Evolutionary conservation across 2,329 filamentous ascomycete species (phyloP).

Genomic region (Talaromyces sp.): DNA sequence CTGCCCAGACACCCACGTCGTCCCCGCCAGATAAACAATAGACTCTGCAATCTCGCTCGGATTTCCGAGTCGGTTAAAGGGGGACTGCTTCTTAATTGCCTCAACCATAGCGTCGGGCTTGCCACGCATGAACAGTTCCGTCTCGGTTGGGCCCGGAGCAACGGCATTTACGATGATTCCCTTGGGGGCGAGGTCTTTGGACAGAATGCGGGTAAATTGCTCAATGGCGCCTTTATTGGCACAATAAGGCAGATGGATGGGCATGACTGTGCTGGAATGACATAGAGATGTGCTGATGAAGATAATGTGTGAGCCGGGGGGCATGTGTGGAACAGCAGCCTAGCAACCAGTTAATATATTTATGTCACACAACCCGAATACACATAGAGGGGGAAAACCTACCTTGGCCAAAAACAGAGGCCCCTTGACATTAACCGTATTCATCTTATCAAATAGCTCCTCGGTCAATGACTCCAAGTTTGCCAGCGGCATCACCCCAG

Average conservation of each 20-base stretch:
- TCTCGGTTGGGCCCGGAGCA: conserved; percentile 52
- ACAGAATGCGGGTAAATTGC: conserved; percentile 52
- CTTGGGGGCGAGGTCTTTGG: conserved; percentile 52
- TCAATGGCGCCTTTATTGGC: conserved; percentile 58
- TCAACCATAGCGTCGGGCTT: conserved; percentile 39
- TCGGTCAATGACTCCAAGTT: conserved; percentile 49
- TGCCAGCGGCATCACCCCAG: conserved; percentile 49
- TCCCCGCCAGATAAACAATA: conserved; percentile 37
- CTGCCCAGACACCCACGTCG: conserved; percentile 47
- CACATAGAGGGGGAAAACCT: background rate
- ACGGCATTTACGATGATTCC: conserved; percentile 51
- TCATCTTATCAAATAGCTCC: conserved; percentile 47
- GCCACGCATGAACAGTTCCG: conserved; percentile 52
- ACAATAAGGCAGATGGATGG: conserved; percentile 50
- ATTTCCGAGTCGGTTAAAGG: conserved; percentile 21
- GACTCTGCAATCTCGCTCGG: conserved; percentile 40
- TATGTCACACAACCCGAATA: no score
- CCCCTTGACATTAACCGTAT: conserved; percentile 55
- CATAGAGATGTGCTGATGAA: conserved; percentile 46
- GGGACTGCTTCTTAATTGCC: conserved; percentile 14
- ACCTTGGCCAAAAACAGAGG: conserved; percentile 47
- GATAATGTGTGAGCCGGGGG: conserved; percentile 46
- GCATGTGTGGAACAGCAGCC: conserved; percentile 51
- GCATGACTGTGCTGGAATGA: conserved; percentile 37
- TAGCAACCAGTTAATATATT: conserved; percentile 19